These are phyloP conservation scores for Nadsonia commutata DNA, from an alignment of 1,139 yeast species.

Conservation along the genomic window DNA sequence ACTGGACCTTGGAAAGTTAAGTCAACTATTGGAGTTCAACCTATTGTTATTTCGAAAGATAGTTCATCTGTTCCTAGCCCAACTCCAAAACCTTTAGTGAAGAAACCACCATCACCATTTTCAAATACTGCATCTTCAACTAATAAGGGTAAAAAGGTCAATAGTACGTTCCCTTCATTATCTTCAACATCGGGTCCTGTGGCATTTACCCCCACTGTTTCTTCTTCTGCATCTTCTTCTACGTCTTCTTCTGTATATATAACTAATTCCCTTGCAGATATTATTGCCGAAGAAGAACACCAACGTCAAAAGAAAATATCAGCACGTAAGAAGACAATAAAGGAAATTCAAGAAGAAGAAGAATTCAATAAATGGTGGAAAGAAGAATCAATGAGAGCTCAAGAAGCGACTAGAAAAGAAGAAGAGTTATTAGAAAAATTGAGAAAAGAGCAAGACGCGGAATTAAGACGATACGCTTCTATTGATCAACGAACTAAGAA, in stretches of 20 bases:
- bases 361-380: constrained; percentile 78
- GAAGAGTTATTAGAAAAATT: background rate
- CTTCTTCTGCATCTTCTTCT: constrained; percentile 6
- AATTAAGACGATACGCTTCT: background rate
- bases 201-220: constrained; percentile 2
- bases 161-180: constrained; percentile 9
- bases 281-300: constrained; percentile 36
- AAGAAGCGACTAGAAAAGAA: background rate
- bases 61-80: constrained; percentile 1
- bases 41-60: constrained; percentile 2
- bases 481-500: background rate
- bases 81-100: constrained; percentile 2
- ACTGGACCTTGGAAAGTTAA: constrained; percentile 13
- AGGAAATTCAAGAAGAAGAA: constrained; percentile 64
- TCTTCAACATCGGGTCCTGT: constrained; percentile 4
- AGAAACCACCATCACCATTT: background rate
- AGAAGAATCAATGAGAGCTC: constrained; percentile 28
- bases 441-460: background rate
- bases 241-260: constrained; percentile 13
- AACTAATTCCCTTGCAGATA: constrained; percentile 19
- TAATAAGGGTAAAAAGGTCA: constrained; percentile 8
- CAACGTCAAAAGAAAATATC: constrained; percentile 27
- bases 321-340: constrained; percentile 32
- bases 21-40: constrained; percentile 1
- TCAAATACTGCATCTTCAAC: background rate